Evolutionary conservation across 2,329 filamentous ascomycete genomes (phyloP), one percentile per base, ranked within the genome.

Genomic region (Orbilia oligospora): DNA sequence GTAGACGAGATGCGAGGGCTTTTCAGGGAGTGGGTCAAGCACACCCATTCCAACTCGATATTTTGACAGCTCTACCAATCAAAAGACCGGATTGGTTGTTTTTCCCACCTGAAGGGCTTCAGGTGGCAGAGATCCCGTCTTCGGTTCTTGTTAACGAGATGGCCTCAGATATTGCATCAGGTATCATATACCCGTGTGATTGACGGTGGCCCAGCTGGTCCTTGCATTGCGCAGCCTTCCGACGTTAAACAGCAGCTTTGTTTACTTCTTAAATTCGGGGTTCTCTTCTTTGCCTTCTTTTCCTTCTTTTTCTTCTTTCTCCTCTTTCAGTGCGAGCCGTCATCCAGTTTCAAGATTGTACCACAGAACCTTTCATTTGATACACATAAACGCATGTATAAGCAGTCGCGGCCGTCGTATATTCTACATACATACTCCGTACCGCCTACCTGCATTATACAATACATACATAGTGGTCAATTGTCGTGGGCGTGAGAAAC

Each of bases 61-160:
- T 72, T 49, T 69, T 56, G 67, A 30, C 68, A 24, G 44, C 18
- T 78, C 75, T 69, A 30, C 75, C 75, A 78, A 78, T 78, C 67
- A 78, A 10, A 69, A 4, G 56, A 14, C 27, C 30, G 12, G 5
- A 55, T 48, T 48, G 8, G 55, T n/a, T 20, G 46, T 44, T 58
- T 30, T 46, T 46, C 30, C 56, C 51, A 51, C 61, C 36, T 18
- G 12, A 16, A 64, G 46, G 55, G 27, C 22, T 38, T 64, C 49
- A 58, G 71, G 71, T 68, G 64, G 71, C 68, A 78, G 58, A 72
- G 63, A 72, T 78, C 75, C 68, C 75, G 75, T 70, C 75, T 78
- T 71, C 68, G 68, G 68, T 58, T 78, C 75, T 69, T 61, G 14
- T 78, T 72, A 72, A 72, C 75, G 68, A 78, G 68, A 53, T 51